Evolutionary conservation across 805 yeast genomes (phyloP).

Genomic region (Sugiyamaella americana): DNA sequence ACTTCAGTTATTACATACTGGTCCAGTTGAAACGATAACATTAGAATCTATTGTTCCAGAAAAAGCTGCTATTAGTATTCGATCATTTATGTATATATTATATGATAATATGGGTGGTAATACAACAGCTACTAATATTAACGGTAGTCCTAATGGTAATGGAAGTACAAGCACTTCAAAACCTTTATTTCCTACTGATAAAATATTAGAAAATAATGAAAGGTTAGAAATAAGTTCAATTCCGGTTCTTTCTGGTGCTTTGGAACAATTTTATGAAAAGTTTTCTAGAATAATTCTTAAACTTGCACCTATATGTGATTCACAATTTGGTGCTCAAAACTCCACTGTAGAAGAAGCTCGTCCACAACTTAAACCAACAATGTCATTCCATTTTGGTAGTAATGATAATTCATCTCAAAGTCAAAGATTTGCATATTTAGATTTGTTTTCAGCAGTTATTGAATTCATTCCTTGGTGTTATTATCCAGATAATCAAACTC

Average conservation of each 20-base stretch:
- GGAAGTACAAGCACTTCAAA: conserved; percentile 22
- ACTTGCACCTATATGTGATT: conserved; percentile 55
- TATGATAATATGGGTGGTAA: conserved; percentile 52
- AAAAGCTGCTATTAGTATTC: conserved; percentile 59
- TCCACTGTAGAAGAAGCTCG: conserved; percentile 28
- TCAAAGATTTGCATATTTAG: conserved; percentile 40
- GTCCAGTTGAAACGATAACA: conserved; percentile 35
- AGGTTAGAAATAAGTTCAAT: conserved; percentile 10
- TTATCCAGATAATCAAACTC: conserved; percentile 37
- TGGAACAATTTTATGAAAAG: conserved; percentile 54
- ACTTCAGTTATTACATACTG: conserved; percentile 49
- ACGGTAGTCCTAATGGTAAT: too few relatives aligned
- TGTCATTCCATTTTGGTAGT: conserved; percentile 34
- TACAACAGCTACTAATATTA: too few relatives aligned
- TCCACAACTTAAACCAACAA: conserved; percentile 34
- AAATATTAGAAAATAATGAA: conserved; percentile 27
- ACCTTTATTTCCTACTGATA: conserved; percentile 71
- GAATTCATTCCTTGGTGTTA: conserved; percentile 71
- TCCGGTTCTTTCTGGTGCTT: conserved; percentile 18
- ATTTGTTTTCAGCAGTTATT: conserved; percentile 61
- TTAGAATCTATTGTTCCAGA: conserved; percentile 67
- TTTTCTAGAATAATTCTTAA: conserved; percentile 53
- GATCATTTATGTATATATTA: conserved; percentile 65
- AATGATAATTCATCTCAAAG: conserved; percentile 25
- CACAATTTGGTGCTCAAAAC: conserved; percentile 46